Base-by-base conservation (phyloP, 371 early-diverging fungal species). In the Rhizomucor pusillus region DNA sequence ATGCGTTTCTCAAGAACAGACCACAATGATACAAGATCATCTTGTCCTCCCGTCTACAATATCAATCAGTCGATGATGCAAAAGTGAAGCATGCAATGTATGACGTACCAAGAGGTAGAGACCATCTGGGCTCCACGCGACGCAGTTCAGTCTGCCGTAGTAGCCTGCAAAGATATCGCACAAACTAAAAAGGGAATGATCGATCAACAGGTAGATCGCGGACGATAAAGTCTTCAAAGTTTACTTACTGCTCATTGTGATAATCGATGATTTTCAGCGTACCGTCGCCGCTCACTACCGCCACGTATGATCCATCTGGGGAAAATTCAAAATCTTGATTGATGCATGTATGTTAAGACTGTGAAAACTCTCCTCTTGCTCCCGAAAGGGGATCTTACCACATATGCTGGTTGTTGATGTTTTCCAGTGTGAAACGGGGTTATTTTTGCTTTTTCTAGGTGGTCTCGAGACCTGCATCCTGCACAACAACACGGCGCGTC, bases 21-120 rank as follows among this genome's bases (percentile, higher is more conserved):
- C 95, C 95, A 99, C 3, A 99, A 80, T 1, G 94, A 89, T 13
- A 98, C 85, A 11, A 94, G 66, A 66, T 99, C 98, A 69, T 99
- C 99, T 65, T 99, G 95, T 0, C 97, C 94, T 10, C 98, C 92
- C 0, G 88, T 82, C 82, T 80, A 59, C 14, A 24, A 33, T 25
- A 47, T 13, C 36, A 25, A 13, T 40, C 5, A 43, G 11, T 5
- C 18, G 37, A 37, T 9, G 14, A 9, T 14, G 12, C 5, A 41
- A 19, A 5, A 19, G 12, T 5, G 3, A 41, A 41, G 3, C 16
- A 19, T 11, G 12, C 3, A 3, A 14, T 16, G 19, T 5, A 41
- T 14, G 23, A 16, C 59, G 85, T 66, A 93, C 92, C 53, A 97
- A 71, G 16, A 99, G 73, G 64, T 92, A 97, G 61, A 82, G 89